Base-by-base conservation (phyloP, 2,329 filamentous ascomycete genomes). In the Colletotrichum tamarilloi region DNA sequence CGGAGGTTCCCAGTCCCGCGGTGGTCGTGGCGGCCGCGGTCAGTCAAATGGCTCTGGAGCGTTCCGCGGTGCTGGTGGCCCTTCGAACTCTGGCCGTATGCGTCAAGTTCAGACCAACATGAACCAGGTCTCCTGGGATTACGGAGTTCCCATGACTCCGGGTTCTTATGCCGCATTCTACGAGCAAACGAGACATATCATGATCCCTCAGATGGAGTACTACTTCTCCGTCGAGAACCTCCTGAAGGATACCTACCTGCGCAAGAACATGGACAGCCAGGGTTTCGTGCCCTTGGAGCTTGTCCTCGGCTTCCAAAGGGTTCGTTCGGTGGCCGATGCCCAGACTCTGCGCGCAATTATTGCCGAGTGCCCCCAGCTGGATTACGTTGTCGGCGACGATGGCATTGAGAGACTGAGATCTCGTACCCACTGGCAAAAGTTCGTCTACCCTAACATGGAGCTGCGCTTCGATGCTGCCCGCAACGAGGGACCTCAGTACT, bases 201-300 rank as follows among this genome's bases (percentile, higher is more conserved):
- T 90, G 62, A 86, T 84, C 67, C 81, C 80, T 76, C 85, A 89
- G 79, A 89, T 95, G 49, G 95, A 98, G 79, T 99, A 98, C 85
- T 99, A 99, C 84, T 98, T 99, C 84, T 98, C 96, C 0, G 90
- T 98, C 32, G 94, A 98, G 79, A 99, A 99, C 81, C 88, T 98
- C 62, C 94, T 94, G 88, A 98, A 98, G 84, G 97, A 99, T 79
- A 88, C 94, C 79, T 98, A 92, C 82, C 87, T 99, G 72, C 92
- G 97, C 70, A 92, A 91, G 78, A 92, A 95, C 77, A 98, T 99
- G 97, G 96, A 99, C 80, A 94, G 93, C 1, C 94, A 98, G 81
- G 97, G 97, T 22, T 98, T 95, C 79, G 95, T 98, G 16, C 92
- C 91, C 63, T 85, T 99, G 64, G 87, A 89, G 42, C 89, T 98